Base-by-base conservation (phyloP, 768 basidiomycete genomes). In the Boletus rufocinnamomeus region DNA sequence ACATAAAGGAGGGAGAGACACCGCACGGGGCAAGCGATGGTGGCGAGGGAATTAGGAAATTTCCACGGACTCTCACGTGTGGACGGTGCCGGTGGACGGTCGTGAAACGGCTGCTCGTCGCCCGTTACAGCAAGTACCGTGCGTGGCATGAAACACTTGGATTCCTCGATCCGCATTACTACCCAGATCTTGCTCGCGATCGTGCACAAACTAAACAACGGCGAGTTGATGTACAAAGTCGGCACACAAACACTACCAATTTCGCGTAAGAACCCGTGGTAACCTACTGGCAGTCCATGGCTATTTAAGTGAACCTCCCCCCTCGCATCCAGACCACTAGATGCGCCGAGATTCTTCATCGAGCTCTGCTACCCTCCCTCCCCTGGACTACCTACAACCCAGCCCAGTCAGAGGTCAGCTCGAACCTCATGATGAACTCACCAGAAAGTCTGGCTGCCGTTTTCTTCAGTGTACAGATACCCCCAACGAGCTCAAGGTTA, bases 401-500 rank as follows among this genome's bases (percentile, higher is more conserved):
- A 88, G 84, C 67, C 86, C 88, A 23, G 84, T 90, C 50, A 80
- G 88, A 70, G 88, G 89, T 28, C 89, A 88, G 68, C 79, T 91
- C 50, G 89, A 91, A 67, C 82, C 84, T n/a, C 78, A 81, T 46
- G 85, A 88, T 54, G 72, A 75, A 14, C 54, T 61, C 64, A 70
- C 82, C 11, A 79, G 72, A 60, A 78, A 76, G 59, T 78, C 84
- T 28, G 86, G 88, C 54, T 88, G 85, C 79, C 77, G 89, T 62
- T 90, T 84, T 72, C 76, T 91, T 49, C 88, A 91, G 68, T 85
- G 85, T 54, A 89, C 88, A 19, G 88, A 90, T 66, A 90, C 88
- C 30, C 84, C 83, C 16, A 84, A 88, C 72, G 86, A 91, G 69
- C 80, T 90, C 68, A 88, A 86, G 79, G 88, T 86, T 40, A 53